Conservation (phyloP, 73 alveolate genomes). For the Symbiodinium natans region DNA sequence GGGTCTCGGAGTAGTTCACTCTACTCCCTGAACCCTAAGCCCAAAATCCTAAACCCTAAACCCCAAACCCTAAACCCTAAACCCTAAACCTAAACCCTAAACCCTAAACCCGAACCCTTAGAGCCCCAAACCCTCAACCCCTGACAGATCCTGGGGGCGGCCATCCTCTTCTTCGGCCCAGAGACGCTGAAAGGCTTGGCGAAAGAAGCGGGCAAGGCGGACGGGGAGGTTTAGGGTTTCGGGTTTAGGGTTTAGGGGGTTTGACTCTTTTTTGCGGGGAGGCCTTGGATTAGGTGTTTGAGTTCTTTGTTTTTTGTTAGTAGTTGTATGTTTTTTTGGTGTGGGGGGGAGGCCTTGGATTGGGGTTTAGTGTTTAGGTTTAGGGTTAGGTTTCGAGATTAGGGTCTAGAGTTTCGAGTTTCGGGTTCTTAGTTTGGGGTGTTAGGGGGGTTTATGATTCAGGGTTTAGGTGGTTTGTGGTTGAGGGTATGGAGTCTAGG, state of each 20-base stretch:
- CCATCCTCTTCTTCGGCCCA: conserved; percentile 92
- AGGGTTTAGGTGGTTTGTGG: not conserved
- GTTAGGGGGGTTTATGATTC: too few relatives aligned
- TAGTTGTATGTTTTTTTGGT: too few relatives aligned
- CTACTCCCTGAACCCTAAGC: not conserved
- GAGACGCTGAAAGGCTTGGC: conserved; percentile 85
- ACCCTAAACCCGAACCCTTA: not conserved
- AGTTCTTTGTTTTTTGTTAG: too few relatives aligned
- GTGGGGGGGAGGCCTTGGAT: too few relatives aligned
- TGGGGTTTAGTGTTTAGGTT: too few relatives aligned
- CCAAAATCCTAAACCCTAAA: not conserved
- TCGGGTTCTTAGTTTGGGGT: not conserved
- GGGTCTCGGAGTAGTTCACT: too few relatives aligned
- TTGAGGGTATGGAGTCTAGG: not conserved
- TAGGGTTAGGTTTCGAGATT: not conserved
- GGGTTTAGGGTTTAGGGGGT: too few relatives aligned
- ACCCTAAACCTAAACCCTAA: not conserved
- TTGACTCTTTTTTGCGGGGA: too few relatives aligned
- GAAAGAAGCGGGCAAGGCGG: conserved; percentile 87
- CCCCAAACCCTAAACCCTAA: not conserved
- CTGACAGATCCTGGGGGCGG: conserved; percentile 69
- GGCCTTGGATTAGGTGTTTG: too few relatives aligned
- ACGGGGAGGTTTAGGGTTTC: not conserved
- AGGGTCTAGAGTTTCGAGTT: not conserved
- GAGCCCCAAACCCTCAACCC: not conserved